These are phyloP conservation scores for Fragaria iinumae DNA, from an alignment of 306 rosid species.

Conservation along the genomic window DNA sequence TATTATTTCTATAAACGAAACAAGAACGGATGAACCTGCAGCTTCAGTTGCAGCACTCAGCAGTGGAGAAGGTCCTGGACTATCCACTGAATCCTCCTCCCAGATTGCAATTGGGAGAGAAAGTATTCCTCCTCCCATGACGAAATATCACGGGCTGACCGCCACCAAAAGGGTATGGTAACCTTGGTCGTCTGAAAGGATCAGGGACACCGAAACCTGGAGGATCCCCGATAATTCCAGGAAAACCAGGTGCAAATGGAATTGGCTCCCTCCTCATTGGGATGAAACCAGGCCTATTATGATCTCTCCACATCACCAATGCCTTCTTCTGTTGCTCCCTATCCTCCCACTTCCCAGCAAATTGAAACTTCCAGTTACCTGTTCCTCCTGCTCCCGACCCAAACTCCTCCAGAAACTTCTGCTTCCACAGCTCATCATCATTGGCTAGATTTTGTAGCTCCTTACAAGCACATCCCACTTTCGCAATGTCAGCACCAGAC, in stretches of 20 bases:
- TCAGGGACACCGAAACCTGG: conserved; percentile 27
- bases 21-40: conserved; percentile 17
- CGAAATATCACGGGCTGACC: neutral
- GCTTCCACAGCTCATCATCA: conserved; percentile 60
- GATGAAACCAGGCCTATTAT: neutral
- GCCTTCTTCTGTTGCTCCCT: conserved; percentile 25
- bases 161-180: conserved; percentile 2
- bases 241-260: conserved; percentile 33
- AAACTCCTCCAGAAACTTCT: conserved; percentile 52
- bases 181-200: conserved; percentile 19
- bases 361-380: conserved; percentile 40
- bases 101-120: conserved; percentile 26
- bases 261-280: conserved; percentile 19
- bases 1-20: neutral
- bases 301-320: neutral
- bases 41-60: neutral
- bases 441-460: conserved; percentile 49
- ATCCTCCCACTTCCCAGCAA: conserved; percentile 25
- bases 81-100: conserved; percentile 29
- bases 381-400: neutral
- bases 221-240: conserved; percentile 39
- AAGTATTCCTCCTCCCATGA: conserved; percentile 18
- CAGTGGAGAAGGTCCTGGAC: neutral
- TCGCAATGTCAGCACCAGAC: conserved; percentile 56
- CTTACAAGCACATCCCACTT: conserved; percentile 44